A percentile compares a stretch with the other conserved stretches of the same genome.
These are phyloP conservation scores for Cinnamomum micranthum DNA, from an alignment of 164 flowering plant genomes.

Conservation along the genomic window DNA sequence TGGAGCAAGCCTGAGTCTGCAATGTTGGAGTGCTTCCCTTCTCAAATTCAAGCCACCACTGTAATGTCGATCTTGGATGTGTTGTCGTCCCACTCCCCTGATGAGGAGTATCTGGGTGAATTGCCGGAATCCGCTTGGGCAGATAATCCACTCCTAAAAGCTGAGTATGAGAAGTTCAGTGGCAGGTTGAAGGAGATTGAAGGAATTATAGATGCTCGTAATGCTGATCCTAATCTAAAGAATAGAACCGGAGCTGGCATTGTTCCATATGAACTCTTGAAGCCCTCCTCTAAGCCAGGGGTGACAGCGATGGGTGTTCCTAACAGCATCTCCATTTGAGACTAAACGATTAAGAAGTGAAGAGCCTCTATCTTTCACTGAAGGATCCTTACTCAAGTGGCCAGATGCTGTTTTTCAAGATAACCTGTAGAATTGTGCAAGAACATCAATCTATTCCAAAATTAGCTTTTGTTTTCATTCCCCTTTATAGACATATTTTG, in stretches of 20 bases:
- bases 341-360: too few relatives aligned
- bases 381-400: too few relatives aligned
- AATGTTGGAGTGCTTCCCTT: slow-evolving; percentile 26
- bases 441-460: too few relatives aligned
- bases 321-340: slow-evolving; percentile 30
- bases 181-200: slow-evolving; percentile 31
- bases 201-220: slow-evolving; percentile 33
- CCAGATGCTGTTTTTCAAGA: too few relatives aligned
- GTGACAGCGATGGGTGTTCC: slow-evolving; percentile 29
- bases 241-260: slow-evolving; percentile 41
- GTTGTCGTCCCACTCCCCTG: slow-evolving; percentile 37
- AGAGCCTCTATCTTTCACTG: too few relatives aligned
- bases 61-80: slow-evolving; percentile 36
- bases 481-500: too few relatives aligned
- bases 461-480: too few relatives aligned
- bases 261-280: slow-evolving; percentile 38
- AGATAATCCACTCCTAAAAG: slow-evolving; percentile 16
- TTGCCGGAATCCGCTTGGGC: slow-evolving; percentile 26
- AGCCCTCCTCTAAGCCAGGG: slow-evolving; percentile 32
- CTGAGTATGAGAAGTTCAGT: slow-evolving; percentile 26
- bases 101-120: slow-evolving; percentile 40
- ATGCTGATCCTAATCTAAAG: slow-evolving; percentile 18
- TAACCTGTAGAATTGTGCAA: too few relatives aligned
- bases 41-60: slow-evolving; percentile 32
- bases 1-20: slow-evolving; percentile 23